Evolutionary conservation across 371 early-diverging fungal genomes (phyloP).

Genomic region (Mycotypha africana): DNA sequence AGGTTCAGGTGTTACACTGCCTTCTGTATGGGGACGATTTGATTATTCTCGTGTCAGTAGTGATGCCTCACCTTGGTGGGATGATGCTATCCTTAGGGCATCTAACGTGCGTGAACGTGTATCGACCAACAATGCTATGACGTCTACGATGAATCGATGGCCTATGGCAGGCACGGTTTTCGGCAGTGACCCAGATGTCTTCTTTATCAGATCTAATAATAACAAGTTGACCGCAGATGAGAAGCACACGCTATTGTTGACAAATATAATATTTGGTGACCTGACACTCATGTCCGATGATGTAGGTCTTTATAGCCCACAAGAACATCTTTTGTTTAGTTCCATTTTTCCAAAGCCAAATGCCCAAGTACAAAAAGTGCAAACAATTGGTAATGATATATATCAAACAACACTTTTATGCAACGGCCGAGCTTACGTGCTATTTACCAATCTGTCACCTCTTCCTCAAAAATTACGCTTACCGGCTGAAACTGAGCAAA

Average conservation of each 20-base stretch:
- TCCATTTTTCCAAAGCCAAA: conserved; percentile 41
- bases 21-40: conserved; percentile 39
- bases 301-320: conserved; percentile 26
- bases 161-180: conserved; percentile 48
- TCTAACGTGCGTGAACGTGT: conserved; percentile 55
- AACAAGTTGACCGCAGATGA: conserved; percentile 43
- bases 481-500: conserved; percentile 10
- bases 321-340: conserved; percentile 34
- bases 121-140: conserved; percentile 48
- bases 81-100: conserved; percentile 10
- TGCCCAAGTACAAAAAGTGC: conserved; percentile 27
- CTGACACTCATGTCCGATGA: conserved; percentile 53
- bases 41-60: conserved; percentile 58
- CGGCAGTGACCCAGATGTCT: conserved; percentile 61
- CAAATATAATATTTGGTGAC: conserved; percentile 51
- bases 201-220: conserved; percentile 44
- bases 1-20: conserved; percentile 55
- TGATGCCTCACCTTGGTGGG: conserved; percentile 55
- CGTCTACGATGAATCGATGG: conserved; percentile 49
- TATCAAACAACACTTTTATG: conserved; percentile 7
- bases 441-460: conserved; percentile 42
- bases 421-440: conserved; percentile 23
- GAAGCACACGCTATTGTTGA: conserved; percentile 40
- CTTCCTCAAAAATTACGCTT: conserved; percentile 21
- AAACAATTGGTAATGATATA: conserved; percentile 20